A percentile compares a stretch with the other conserved stretches of the same genome.
These are phyloP conservation scores for Gentiana macrophylla DNA, from an alignment of 257 asterid species.

Conservation along the genomic window DNA sequence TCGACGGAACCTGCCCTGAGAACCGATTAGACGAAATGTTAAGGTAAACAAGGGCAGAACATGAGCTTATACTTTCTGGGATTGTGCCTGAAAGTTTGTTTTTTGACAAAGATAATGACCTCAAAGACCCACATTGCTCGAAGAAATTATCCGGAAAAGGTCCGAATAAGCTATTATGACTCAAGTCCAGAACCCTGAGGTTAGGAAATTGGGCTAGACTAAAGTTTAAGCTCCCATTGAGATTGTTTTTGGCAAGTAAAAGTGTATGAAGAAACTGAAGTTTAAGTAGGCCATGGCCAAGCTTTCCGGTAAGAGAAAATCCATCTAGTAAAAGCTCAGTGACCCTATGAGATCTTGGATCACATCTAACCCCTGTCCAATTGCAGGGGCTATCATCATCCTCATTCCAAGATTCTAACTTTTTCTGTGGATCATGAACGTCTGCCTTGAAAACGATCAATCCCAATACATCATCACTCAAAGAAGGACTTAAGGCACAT, in stretches of 20 bases:
- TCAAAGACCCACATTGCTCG: conserved; percentile 71
- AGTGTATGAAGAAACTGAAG: conserved; percentile 65
- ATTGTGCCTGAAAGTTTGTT: conserved; percentile 65
- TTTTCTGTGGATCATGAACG: conserved; percentile 63
- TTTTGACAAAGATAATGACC: conserved; percentile 58
- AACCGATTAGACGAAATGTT: conserved; percentile 73
- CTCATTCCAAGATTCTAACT: conserved; percentile 77
- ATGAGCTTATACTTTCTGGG: conserved; percentile 69
- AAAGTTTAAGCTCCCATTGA: conserved; percentile 60
- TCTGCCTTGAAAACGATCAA: conserved; percentile 85
- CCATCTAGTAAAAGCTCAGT: conserved; percentile 84
- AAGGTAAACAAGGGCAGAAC: conserved; percentile 55
- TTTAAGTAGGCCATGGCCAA: conserved; percentile 81
- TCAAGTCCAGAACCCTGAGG: conserved; percentile 63
- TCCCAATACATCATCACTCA: conserved; percentile 90
- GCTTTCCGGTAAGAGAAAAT: conserved; percentile 67
- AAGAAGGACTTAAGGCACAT: conserved; percentile 51
- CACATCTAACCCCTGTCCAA: conserved; percentile 78
- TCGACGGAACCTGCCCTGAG: conserved; percentile 56
- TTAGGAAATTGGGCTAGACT: conserved; percentile 63
- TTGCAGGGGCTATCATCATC: conserved; percentile 80
- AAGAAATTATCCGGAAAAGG: conserved; percentile 50
- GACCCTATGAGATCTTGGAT: conserved; percentile 91
- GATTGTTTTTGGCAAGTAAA: conserved; percentile 61
- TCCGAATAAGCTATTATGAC: conserved; percentile 62